A percentile compares a stretch with the other conserved stretches of the same genome.
These are phyloP conservation scores for Amanita fuliginea DNA, from an alignment of 768 basidiomycete genomes.

Conservation along the genomic window DNA sequence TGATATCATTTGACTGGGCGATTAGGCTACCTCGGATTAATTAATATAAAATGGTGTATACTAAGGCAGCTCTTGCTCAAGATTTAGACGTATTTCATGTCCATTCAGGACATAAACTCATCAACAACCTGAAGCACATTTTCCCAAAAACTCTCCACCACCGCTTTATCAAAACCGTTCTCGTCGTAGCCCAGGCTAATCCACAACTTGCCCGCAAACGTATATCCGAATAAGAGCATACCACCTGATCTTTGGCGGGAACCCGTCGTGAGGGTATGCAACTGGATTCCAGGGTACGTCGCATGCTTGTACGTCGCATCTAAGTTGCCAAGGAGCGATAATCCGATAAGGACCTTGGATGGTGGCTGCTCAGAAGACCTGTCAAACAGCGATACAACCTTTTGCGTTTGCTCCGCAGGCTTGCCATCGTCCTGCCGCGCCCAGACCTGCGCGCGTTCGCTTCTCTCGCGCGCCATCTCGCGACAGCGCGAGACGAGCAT, in stretches of 20 bases:
- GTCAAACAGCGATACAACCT: conserved; percentile 10
- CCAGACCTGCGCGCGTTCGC: conserved; percentile 49
- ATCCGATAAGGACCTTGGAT: conserved; percentile 56
- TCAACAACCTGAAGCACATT: conserved; percentile 43
- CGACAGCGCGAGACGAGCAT: conserved; percentile 51
- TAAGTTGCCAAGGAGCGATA: conserved; percentile 78
- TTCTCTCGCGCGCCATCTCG: conserved; percentile 58
- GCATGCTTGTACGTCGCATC: conserved; percentile 73
- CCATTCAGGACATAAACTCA: conserved; percentile 33
- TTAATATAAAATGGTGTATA: background rate
- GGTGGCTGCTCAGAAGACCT: conserved; percentile 25
- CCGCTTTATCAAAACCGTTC: conserved; percentile 57
- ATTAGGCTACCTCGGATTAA: background rate
- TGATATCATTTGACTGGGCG: conserved; percentile 13
- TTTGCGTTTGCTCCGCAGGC: conserved; percentile 13
- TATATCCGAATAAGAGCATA: conserved; percentile 77
- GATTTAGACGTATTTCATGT: background rate
- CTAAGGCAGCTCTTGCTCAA: background rate
- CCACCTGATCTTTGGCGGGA: conserved; percentile 71
- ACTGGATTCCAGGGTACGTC: conserved; percentile 40
- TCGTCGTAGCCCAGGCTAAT: conserved; percentile 71
- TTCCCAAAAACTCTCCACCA: conserved; percentile 58
- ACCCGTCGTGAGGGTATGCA: conserved; percentile 73
- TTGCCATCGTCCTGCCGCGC: conserved; percentile 65
- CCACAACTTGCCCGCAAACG: conserved; percentile 67